phyloP scores from a whole-genome alignment of 2,329 filamentous ascomycete genomes.

The Colletotrichum eremochloae region DNA sequence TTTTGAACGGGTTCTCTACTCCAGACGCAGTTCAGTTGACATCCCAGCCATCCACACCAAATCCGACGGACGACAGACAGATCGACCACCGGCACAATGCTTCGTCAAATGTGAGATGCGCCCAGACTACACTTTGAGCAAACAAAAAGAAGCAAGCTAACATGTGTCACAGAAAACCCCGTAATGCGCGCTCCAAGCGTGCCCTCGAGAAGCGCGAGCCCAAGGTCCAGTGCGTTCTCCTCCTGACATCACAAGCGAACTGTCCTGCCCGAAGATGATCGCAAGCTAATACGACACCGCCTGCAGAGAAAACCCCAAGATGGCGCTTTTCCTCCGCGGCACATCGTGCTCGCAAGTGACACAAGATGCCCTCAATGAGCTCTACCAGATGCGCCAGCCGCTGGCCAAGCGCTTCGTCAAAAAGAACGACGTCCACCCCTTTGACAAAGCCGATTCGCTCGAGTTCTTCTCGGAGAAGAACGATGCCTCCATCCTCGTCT shows the following conservation, averaged over 20 bases:
- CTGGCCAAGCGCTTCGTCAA: conserved; percentile 93
- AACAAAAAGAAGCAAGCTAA: background rate
- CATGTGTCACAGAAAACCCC: conserved; percentile 63
- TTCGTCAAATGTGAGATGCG: conserved; percentile 62
- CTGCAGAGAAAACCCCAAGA: conserved; percentile 83
- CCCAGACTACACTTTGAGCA: background rate
- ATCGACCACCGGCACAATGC: conserved; percentile 53
- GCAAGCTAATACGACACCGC: conserved; percentile 8
- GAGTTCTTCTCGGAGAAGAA: conserved; percentile 99
- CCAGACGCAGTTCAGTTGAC: conserved; percentile 14
- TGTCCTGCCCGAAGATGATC: background rate
- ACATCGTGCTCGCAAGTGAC: conserved; percentile 86
- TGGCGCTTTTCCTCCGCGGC: conserved; percentile 88
- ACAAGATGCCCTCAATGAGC: conserved; percentile 86
- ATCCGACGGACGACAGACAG: conserved; percentile 37
- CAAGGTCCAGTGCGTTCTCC: conserved; percentile 69
- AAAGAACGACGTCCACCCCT: conserved; percentile 96
- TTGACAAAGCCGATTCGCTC: conserved; percentile 88
- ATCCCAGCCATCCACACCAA: conserved; percentile 40
- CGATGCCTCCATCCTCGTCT: conserved; percentile 87
- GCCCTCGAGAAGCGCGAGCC: conserved; percentile 94
- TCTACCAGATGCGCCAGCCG: conserved; percentile 87
- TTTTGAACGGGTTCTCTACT: conserved; percentile 28
- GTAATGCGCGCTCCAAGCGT: conserved; percentile 90
- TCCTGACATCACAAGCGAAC: background rate